phyloP scores from a whole-genome alignment of 345 rosid species.

The Raphanus raphanistrum region DNA sequence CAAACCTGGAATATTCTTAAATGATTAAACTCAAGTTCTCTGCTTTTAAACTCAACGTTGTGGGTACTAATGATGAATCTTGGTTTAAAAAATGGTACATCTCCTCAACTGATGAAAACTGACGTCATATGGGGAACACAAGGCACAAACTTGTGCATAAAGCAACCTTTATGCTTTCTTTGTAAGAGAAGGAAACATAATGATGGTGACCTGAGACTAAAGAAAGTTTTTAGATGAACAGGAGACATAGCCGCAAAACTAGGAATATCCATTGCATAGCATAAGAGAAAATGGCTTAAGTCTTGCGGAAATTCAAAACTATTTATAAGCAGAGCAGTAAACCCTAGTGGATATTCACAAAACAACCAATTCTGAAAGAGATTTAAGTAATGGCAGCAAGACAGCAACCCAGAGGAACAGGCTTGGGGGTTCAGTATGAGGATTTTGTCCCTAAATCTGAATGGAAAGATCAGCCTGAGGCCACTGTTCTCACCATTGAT shows the following conservation, averaged over 20 bases:
- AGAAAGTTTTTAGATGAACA: slow-evolving; percentile 29
- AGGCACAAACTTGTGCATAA: slow-evolving; percentile 27
- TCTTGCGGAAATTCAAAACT: neutral
- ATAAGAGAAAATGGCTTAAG: slow-evolving; percentile 19
- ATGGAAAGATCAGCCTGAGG: slow-evolving; percentile 50
- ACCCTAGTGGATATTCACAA: slow-evolving; percentile 10
- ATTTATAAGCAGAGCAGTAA: slow-evolving; percentile 23
- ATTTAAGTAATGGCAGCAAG: slow-evolving; percentile 32
- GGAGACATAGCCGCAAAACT: slow-evolving; percentile 40
- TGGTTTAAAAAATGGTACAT: neutral
- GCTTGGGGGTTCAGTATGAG: slow-evolving; percentile 39
- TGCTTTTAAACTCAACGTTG: neutral
- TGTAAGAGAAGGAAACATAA: slow-evolving; percentile 34
- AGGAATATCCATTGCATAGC: slow-evolving; percentile 43
- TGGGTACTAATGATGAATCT: neutral
- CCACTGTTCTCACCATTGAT: slow-evolving; percentile 40
- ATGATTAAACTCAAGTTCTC: neutral
- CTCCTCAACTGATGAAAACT: neutral
- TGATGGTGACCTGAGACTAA: slow-evolving; percentile 37
- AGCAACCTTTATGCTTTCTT: slow-evolving; percentile 37
- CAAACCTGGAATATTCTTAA: slow-evolving; percentile 19
- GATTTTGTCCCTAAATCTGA: slow-evolving; percentile 45
- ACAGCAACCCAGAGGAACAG: slow-evolving; percentile 29
- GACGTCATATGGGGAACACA: slow-evolving; percentile 14
- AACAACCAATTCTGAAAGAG: slow-evolving; percentile 1